phyloP scores from a whole-genome alignment of 495 filamentous ascomycete species.

The Lepidopterella palustris region DNA sequence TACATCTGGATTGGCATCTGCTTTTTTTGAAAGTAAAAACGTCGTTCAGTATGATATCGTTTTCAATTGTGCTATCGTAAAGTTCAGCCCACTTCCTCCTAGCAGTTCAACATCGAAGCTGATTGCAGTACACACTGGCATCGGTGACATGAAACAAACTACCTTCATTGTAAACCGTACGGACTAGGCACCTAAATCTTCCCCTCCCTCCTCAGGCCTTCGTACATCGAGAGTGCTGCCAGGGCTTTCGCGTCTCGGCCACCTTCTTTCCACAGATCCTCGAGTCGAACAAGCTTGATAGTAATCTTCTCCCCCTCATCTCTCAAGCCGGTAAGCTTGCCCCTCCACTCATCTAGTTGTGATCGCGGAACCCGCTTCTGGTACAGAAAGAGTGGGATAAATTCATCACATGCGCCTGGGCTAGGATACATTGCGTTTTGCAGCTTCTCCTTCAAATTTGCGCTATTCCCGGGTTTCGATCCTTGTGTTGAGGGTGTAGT shows the following conservation, averaged over 20 bases:
- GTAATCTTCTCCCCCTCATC: constrained; percentile 79
- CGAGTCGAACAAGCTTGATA: constrained; percentile 63
- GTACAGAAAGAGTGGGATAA: constrained; percentile 69
- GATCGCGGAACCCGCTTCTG: constrained; percentile 58
- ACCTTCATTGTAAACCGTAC: no score
- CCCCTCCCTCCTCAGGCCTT: constrained; percentile 60
- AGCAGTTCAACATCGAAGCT: no score
- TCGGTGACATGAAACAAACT: no score
- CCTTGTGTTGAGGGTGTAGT: neutral
- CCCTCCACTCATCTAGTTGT: constrained; percentile 62
- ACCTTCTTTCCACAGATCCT: constrained; percentile 70
- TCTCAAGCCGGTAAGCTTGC: constrained; percentile 69
- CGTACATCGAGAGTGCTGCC: constrained; percentile 69
- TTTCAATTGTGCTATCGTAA: no score
- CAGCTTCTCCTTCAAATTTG: constrained; percentile 43
- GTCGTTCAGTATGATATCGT: no score
- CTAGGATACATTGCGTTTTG: constrained; percentile 66
- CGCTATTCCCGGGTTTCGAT: constrained; percentile 18
- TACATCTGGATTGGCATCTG: no score
- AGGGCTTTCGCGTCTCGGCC: constrained; percentile 73
- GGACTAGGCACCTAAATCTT: constrained; percentile 47
- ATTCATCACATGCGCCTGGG: constrained; percentile 78
- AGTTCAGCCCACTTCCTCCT: no score
- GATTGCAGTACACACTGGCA: no score
- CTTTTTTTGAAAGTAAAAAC: no score